Base-by-base conservation (phyloP, 805 yeast species). In the Spathaspora arborariae region DNA sequence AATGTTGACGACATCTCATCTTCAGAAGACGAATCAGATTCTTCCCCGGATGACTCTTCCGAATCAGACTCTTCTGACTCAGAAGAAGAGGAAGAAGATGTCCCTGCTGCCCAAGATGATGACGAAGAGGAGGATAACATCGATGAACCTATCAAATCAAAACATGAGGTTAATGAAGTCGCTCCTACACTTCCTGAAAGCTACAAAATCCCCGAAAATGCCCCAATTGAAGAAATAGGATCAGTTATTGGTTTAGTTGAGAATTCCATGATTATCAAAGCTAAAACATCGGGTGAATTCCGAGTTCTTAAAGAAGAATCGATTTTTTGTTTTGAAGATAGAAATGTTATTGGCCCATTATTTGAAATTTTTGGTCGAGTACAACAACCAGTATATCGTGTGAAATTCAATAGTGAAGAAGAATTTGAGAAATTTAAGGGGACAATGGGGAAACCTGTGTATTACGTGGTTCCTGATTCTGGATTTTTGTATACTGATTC, bases 351-450 rank as follows among this genome's bases (percentile, higher is more conserved):
- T 13, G 98, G 98, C 0, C 82, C 85, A 1, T 67, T 92, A 8
- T 85, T 81, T 58, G 99, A 94, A 62, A 88, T 89, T 0, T 89
- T 94, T 69, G 99, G 99, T 0, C 84, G 88, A 9, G 75, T 94
- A 5, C 85, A 87, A 51, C 65, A 79, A 16, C 99, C 99, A 0
- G 71, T 84, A 40, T 91, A 89, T 61, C 74, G 96, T 35, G 84
- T 94, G 1, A 81, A 82, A 48, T 81, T 88, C 59, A 76, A 78
- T 46, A 52, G 72, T 1, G 70, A 68, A 0, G 84, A 78, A 30
- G 79, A 75, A 39, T 65, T 77, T 19, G 75, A 70, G 15, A 65
- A 63, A n/a, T 72, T 78, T 47, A 68, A 70, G 42, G 75, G 67
- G 2, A 65, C 58, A 20, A 74, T 75, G 44, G 91, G 88, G 1